These are phyloP conservation scores for Taphrina sp. DNA, from an alignment of 1,139 yeast species.

Conservation along the genomic window DNA sequence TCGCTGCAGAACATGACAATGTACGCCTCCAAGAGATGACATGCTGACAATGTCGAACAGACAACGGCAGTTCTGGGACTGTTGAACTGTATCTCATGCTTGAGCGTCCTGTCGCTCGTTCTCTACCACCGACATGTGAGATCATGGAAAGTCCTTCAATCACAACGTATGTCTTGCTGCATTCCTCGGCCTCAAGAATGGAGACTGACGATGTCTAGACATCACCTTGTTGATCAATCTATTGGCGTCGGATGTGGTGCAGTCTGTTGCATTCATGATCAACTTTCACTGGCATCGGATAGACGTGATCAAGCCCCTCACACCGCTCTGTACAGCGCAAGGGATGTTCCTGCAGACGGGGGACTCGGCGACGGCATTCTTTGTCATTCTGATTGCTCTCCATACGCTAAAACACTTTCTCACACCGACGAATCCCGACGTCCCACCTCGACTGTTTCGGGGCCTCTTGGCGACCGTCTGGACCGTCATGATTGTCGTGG, in stretches of 20 bases:
- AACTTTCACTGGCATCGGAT: conserved; percentile 2
- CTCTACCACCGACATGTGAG: conserved; percentile 7
- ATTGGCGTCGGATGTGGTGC: background rate
- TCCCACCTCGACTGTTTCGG: background rate
- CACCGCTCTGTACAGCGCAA: conserved; percentile 4
- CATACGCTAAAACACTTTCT: background rate
- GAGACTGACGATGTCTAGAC: background rate
- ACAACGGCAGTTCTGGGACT: conserved; percentile 2
- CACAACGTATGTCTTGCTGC: conserved; percentile 9
- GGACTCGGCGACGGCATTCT: conserved; percentile 4
- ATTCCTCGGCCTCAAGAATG: background rate
- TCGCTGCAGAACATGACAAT: no score
- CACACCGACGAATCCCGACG: conserved; percentile 3
- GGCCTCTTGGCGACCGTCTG: conserved; percentile 1
- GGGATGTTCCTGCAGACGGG: conserved; percentile 8
- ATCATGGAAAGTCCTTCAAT: conserved; percentile 1
- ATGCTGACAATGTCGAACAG: background rate
- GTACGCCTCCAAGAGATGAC: background rate
- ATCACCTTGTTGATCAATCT: conserved; percentile 2
- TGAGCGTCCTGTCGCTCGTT: background rate
- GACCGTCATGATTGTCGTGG: background rate
- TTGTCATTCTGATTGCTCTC: conserved; percentile 9
- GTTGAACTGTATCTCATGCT: background rate
- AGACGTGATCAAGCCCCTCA: background rate
- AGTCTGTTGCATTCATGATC: conserved; percentile 2